Conservation (phyloP, 148 eudicot genomes). For the Tetragonia tetragonoides region DNA sequence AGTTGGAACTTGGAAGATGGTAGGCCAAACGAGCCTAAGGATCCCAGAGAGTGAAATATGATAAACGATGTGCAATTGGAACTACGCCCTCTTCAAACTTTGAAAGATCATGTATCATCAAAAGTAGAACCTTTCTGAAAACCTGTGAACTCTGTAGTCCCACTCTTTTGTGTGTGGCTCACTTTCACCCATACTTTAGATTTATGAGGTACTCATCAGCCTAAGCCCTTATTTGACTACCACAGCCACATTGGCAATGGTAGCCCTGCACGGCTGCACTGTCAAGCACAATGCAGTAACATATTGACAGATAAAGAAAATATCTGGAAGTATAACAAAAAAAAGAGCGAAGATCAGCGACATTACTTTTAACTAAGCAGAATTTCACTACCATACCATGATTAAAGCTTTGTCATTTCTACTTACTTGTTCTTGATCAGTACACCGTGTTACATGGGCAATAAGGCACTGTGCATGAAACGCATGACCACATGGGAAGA, state of each 20-base stretch:
- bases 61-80: not conserved
- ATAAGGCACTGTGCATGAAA: slow-evolving; percentile 91
- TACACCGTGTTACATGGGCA: slow-evolving; percentile 88
- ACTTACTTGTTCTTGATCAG: slow-evolving; percentile 75
- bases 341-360: not conserved
- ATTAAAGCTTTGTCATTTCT: slow-evolving; percentile 2
- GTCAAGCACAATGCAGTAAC: not conserved
- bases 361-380: not conserved
- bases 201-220: not conserved
- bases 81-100: not conserved
- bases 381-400: not conserved
- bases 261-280: not conserved
- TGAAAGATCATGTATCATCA: not conserved
- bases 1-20: too few relatives aligned
- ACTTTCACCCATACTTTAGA: not conserved
- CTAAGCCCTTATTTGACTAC: not conserved
- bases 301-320: not conserved
- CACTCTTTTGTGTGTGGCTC: not conserved
- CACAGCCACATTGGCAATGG: not conserved
- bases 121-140: not conserved
- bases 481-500: slow-evolving; percentile 93
- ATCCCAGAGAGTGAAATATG: too few relatives aligned
- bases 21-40: too few relatives aligned
- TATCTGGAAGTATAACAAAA: not conserved
- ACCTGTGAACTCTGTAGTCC: not conserved